Base-by-base conservation (phyloP, 106 monocot genomes). In the Phalaenopsis aphrodite region DNA sequence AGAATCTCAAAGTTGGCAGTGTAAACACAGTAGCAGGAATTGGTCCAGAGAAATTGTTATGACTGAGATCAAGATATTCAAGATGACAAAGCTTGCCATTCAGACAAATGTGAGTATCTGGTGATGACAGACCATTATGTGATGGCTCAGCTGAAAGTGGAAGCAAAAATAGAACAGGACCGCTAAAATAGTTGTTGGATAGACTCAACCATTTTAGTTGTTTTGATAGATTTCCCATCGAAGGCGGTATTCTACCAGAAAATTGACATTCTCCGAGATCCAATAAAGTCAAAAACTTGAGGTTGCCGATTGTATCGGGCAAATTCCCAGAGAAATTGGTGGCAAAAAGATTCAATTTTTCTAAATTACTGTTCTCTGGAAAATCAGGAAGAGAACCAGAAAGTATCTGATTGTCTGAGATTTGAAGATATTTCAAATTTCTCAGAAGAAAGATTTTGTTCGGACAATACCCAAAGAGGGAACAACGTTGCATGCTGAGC, bases 131-230 rank as follows among this genome's bases (percentile, higher is more conserved):
- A 6, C 43, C 43, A 45, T 45, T 45, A 6, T 4, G 43, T 45
- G 5, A 3, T 6, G 6, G 43, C 6, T 4, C 43, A 30, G 30
- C 30, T 30, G 30, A 30, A 30, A 30, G 30, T 45, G 43, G 43
- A 3, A 45, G 6, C 5, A 45, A 45, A 45, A 45, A 45, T 45
- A 6, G 43, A 45, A 45, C 43, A 4, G 43, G 43, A 6, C 43
- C 43, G 43, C 43, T 45, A 45, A 45, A 45, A 45, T 84, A 81
- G 77, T 89, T 94, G 17, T 71, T 79, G 79, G 81, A 92, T 48
- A 95, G 87, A 74, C 90, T 90, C 77, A 95, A 77, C 43, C 43
- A 3, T 47, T 82, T 80, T 49, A 95, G 72, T 17, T 72, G 56
- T 30, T 30, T 30, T 0, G 55, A 79, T 8, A 92, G 85, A 17